Evolutionary conservation across 164 flowering plant species (phyloP).

Genomic region (Santalum album): DNA sequence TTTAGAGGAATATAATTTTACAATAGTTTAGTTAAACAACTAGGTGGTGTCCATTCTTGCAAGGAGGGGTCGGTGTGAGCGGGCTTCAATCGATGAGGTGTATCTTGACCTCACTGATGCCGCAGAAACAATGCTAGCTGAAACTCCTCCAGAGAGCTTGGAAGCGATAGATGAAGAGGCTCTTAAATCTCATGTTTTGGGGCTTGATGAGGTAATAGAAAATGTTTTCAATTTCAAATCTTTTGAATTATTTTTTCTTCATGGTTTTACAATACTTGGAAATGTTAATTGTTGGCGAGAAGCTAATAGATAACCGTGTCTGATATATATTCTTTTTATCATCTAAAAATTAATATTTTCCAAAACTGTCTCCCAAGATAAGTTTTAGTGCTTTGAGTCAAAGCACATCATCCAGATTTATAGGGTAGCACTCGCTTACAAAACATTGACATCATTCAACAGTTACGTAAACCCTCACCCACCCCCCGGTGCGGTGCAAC

Average conservation of each 20-base stretch:
- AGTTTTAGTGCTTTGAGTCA: too few species aligned
- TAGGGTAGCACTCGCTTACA: too few species aligned
- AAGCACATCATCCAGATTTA: too few species aligned
- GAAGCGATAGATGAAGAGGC: conserved; percentile 59
- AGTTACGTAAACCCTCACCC: too few species aligned
- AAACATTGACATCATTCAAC: too few species aligned
- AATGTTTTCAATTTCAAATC: background rate
- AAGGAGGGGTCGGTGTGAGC: conserved; percentile 81
- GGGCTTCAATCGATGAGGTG: conserved; percentile 98
- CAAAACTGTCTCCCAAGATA: too few species aligned
- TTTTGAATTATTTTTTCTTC: background rate
- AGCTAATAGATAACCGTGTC: too few species aligned
- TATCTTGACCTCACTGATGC: conserved; percentile 94
- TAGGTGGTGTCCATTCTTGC: conserved; percentile 91
- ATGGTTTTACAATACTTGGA: background rate
- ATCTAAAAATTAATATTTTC: too few species aligned
- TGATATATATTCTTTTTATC: too few species aligned
- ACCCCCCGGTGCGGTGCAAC: too few species aligned
- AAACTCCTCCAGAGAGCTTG: conserved; percentile 61
- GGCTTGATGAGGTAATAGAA: conserved; percentile 46
- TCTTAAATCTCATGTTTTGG: conserved; percentile 77
- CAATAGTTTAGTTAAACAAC: conserved; percentile 2
- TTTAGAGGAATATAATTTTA: background rate
- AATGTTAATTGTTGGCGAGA: background rate
- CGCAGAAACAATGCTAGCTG: conserved; percentile 65